These are phyloP conservation scores for Hydnomerulius pinastri DNA, from an alignment of 768 basidiomycete genomes.

Conservation along the genomic window DNA sequence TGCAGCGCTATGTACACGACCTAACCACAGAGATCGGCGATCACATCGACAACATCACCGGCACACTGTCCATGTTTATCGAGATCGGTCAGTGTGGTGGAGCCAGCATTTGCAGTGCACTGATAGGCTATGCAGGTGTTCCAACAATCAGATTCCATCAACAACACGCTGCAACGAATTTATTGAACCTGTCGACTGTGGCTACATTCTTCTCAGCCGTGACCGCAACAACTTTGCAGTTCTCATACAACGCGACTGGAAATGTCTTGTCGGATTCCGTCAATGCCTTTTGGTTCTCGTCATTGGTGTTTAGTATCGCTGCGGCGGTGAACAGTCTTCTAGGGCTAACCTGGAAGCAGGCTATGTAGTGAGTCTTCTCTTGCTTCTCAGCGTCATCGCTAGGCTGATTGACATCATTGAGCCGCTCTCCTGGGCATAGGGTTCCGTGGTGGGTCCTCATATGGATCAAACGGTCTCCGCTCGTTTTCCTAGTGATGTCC, in stretches of 20 bases:
- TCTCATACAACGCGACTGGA: slow-evolving; percentile 39
- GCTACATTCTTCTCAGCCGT: slow-evolving; percentile 59
- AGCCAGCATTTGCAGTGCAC: slow-evolving; percentile 18
- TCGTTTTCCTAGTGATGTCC: slow-evolving; percentile 82
- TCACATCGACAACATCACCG: slow-evolving; percentile 53
- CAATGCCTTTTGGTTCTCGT: slow-evolving; percentile 57
- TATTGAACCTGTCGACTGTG: slow-evolving; percentile 53
- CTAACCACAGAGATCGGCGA: slow-evolving; percentile 52
- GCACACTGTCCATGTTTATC: slow-evolving; percentile 52
- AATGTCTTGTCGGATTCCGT: slow-evolving; percentile 43
- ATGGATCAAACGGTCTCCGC: slow-evolving; percentile 84
- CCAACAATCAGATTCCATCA: slow-evolving; percentile 58
- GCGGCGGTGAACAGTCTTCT: slow-evolving; percentile 55
- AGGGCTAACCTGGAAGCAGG: slow-evolving; percentile 57
- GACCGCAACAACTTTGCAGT: slow-evolving; percentile 52
- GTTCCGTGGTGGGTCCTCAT: slow-evolving; percentile 66
- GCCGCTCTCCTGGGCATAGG: slow-evolving; percentile 55
- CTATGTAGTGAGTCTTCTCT: slow-evolving; percentile 48
- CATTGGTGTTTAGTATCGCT: slow-evolving; percentile 54
- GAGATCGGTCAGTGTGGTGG: slow-evolving; percentile 47
- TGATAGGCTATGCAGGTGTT: slow-evolving; percentile 43
- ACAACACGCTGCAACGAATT: slow-evolving; percentile 49
- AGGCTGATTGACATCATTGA: slow-evolving; percentile 27
- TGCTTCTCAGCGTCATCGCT: slow-evolving; percentile 8
- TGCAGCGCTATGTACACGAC: slow-evolving; percentile 58